Conservation (phyloP, 345 rosid genomes). For the Kernera saxatilis region DNA sequence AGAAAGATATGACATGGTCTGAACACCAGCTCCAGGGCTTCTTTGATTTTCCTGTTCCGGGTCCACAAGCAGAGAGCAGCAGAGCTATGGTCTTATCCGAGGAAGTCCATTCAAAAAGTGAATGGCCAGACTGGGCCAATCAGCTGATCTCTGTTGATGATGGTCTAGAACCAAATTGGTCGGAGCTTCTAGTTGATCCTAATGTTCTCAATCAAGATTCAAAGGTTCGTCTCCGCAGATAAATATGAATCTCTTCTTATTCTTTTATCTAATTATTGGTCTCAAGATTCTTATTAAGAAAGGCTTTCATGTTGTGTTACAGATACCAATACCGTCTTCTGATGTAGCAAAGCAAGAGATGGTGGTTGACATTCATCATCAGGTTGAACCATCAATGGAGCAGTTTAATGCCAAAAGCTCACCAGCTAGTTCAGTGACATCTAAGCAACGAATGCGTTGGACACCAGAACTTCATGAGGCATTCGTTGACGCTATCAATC, state of each 20-base stretch:
- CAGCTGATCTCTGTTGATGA: slow-evolving; percentile 59
- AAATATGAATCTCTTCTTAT: not conserved
- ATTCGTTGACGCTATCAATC: slow-evolving; percentile 84
- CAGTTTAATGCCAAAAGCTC: slow-evolving; percentile 22
- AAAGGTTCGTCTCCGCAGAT: slow-evolving; percentile 42
- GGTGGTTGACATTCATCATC: slow-evolving; percentile 34
- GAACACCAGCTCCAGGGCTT: slow-evolving; percentile 46
- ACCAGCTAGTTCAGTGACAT: slow-evolving; percentile 31
- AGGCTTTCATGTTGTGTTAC: slow-evolving; percentile 6
- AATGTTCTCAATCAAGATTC: slow-evolving; percentile 36
- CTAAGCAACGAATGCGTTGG: slow-evolving; percentile 90
- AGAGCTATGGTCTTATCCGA: slow-evolving; percentile 36
- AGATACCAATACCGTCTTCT: slow-evolving; percentile 30
- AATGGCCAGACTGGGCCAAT: slow-evolving; percentile 72
- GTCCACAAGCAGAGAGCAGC: slow-evolving; percentile 41
- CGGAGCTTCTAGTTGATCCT: slow-evolving; percentile 53
- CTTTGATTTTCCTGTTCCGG: slow-evolving; percentile 45
- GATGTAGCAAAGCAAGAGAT: slow-evolving; percentile 35
- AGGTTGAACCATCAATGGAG: slow-evolving; percentile 35
- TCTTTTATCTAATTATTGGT: not conserved
- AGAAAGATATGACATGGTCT: slow-evolving; percentile 47
- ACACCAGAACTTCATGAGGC: slow-evolving; percentile 93
- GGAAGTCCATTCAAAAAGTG: slow-evolving; percentile 37
- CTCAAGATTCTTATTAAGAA: not conserved
- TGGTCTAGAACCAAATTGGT: slow-evolving; percentile 59